Conservation (phyloP, 257 asterid genomes). For the Nicotiana paniculata region DNA sequence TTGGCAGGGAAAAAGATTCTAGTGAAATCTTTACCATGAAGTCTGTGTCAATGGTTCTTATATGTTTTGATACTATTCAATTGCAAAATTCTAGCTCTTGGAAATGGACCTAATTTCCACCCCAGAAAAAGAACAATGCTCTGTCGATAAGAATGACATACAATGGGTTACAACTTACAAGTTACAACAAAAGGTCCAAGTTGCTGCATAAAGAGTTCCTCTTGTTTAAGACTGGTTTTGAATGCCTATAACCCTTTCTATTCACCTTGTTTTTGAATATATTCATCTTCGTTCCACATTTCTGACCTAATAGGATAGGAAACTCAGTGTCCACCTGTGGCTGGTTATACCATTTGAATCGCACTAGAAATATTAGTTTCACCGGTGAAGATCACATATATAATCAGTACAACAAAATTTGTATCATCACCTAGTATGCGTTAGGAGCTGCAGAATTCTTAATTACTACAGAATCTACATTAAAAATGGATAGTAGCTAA, state of each 20-base stretch:
- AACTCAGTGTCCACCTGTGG: background rate
- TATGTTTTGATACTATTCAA: background rate
- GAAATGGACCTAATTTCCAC: background rate
- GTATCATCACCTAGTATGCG: background rate
- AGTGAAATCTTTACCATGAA: no score
- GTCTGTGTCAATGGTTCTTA: no score
- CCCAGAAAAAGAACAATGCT: background rate
- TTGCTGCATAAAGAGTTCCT: background rate
- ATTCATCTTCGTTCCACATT: background rate
- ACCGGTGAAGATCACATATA: background rate
- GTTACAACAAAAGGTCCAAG: background rate
- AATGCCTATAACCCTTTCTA: background rate
- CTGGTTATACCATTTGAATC: background rate
- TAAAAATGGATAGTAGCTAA: no score
- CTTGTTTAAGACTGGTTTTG: background rate
- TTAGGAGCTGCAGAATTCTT: background rate
- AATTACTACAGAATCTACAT: background rate
- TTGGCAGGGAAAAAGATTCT: no score
- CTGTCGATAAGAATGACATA: background rate
- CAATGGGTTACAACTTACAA: background rate
- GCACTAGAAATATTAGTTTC: background rate
- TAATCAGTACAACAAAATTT: background rate
- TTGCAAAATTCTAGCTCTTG: background rate
- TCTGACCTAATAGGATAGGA: background rate
- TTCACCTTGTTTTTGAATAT: background rate